phyloP scores from a whole-genome alignment of 2,329 filamentous ascomycete genomes.

The Nannizzia gypsea region DNA sequence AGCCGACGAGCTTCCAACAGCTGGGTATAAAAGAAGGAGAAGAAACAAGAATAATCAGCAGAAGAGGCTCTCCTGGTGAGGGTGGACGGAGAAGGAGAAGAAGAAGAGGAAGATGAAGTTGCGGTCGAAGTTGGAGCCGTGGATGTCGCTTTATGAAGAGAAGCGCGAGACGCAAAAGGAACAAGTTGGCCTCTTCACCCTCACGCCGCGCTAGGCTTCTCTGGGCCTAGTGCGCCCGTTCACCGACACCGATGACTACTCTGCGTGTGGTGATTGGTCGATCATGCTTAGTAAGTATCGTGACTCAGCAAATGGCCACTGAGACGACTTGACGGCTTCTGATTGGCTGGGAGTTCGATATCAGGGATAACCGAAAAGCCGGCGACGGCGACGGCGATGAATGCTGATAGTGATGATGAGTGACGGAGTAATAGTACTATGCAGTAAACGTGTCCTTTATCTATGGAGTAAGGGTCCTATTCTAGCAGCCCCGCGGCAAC shows the following conservation, averaged over 20 bases:
- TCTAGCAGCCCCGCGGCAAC: constrained; percentile 81
- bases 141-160: background rate
- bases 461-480: constrained; percentile 23
- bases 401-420: too few relatives aligned
- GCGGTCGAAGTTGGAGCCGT: constrained; percentile 7
- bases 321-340: background rate
- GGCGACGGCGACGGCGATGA: background rate
- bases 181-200: constrained; percentile 36
- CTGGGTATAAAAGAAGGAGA: constrained; percentile 6
- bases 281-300: constrained; percentile 20
- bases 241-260: constrained; percentile 25
- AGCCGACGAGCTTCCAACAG: constrained; percentile 2
- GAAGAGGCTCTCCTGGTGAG: background rate
- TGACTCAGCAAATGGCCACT: background rate
- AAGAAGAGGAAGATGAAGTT: constrained; percentile 13
- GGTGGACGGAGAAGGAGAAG: constrained; percentile 13
- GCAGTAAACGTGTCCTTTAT: background rate
- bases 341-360: constrained; percentile 11
- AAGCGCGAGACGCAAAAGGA: constrained; percentile 8
- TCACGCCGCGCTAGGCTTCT: constrained; percentile 7
- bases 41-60: constrained; percentile 14
- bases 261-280: constrained; percentile 27
- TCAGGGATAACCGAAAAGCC: background rate
- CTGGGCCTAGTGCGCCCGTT: constrained; percentile 7
- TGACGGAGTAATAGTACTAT: background rate